Percentiles rank a stretch among this genome's conserved stretches.
These are phyloP conservation scores for Juglanconis oblonga DNA, from an alignment of 2,329 filamentous ascomycete species.

Conservation along the genomic window DNA sequence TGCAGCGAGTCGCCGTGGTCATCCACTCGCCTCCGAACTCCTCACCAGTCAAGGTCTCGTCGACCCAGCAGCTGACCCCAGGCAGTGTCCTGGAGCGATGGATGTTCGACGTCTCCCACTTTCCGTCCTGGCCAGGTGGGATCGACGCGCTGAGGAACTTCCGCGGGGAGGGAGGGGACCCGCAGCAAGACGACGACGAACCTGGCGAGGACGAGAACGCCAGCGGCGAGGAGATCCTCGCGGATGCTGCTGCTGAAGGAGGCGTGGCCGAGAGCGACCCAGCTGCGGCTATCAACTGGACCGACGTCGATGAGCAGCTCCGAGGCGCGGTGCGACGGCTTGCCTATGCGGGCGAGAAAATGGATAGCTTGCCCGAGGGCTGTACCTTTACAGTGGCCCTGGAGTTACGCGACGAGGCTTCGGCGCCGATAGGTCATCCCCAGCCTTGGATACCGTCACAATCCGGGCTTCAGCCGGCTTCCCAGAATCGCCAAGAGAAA, in stretches of 20 bases:
- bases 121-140: constrained; percentile 45
- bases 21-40: constrained; percentile 36
- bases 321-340: constrained; percentile 64
- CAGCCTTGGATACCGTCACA: constrained; percentile 60
- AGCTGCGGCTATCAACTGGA: constrained; percentile 41
- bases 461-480: constrained; percentile 40
- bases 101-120: constrained; percentile 55
- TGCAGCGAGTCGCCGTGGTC: constrained; percentile 46
- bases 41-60: constrained; percentile 15
- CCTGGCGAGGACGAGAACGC: constrained; percentile 18
- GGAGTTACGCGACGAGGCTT: constrained; percentile 62
- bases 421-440: constrained; percentile 57
- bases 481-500: constrained; percentile 28
- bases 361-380: constrained; percentile 56
- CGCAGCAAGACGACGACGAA: constrained; percentile 21
- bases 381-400: constrained; percentile 77
- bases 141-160: constrained; percentile 28
- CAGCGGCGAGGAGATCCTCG: constrained; percentile 9
- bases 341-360: constrained; percentile 54
- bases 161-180: constrained; percentile 21
- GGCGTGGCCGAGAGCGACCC: constrained; percentile 14
- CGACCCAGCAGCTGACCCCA: constrained; percentile 20
- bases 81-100: constrained; percentile 55
- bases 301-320: constrained; percentile 69
- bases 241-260: constrained; percentile 4